phyloP scores from a whole-genome alignment of 192 early-diverging fungal species.

The Coemansia sp. region DNA sequence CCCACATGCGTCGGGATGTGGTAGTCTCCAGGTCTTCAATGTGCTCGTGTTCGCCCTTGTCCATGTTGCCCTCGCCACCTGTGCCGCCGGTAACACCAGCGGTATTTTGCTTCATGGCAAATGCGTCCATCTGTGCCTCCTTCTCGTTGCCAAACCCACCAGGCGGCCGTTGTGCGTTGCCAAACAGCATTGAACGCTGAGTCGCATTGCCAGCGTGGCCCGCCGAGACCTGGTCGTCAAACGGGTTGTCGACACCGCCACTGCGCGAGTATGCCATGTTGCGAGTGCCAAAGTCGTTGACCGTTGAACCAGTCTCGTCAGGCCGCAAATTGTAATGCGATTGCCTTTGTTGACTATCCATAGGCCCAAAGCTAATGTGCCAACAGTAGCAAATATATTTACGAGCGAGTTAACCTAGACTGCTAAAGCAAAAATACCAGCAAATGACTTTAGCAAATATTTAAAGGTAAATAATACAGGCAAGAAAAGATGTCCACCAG shows the following conservation, averaged over 20 bases:
- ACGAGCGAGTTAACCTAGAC: not conserved
- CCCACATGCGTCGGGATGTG: slow-evolving; percentile 32
- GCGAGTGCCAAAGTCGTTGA: slow-evolving; percentile 23
- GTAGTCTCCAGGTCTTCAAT: slow-evolving; percentile 43
- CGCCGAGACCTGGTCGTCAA: slow-evolving; percentile 30
- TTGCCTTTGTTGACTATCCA: slow-evolving; percentile 29
- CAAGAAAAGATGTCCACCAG: not conserved
- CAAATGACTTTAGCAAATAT: not conserved
- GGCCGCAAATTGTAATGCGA: slow-evolving; percentile 20
- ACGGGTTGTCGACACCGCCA: slow-evolving; percentile 21
- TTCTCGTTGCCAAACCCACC: slow-evolving; percentile 7
- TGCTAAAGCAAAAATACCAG: not conserved
- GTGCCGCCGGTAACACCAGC: slow-evolving; percentile 22
- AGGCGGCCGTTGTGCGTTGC: not conserved
- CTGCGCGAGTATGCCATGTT: slow-evolving; percentile 10
- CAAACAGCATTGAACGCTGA: slow-evolving; percentile 5
- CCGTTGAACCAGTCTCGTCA: slow-evolving; percentile 22
- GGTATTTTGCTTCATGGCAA: slow-evolving; percentile 16
- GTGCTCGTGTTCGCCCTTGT: slow-evolving; percentile 28
- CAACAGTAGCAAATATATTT: not conserved
- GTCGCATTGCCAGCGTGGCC: not conserved
- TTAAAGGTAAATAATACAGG: not conserved
- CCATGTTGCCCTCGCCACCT: slow-evolving; percentile 45
- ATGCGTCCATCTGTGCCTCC: slow-evolving; percentile 25
- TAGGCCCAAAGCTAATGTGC: not conserved